Evolutionary conservation across 2,329 filamentous ascomycete species (phyloP).

Genomic region (Fusarium buxicola): DNA sequence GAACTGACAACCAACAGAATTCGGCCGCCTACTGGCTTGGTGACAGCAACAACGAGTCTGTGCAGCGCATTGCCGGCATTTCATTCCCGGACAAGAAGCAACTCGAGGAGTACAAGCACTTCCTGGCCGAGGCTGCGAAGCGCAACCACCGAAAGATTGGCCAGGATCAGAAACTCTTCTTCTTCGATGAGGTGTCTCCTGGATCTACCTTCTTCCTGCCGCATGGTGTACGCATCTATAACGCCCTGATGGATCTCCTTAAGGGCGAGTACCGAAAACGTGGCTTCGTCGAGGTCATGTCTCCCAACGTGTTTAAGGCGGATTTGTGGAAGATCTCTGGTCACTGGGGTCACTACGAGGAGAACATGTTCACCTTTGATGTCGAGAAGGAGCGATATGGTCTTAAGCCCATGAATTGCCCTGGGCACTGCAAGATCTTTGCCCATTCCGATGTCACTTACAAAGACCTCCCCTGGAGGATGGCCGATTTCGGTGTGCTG

Average conservation of each 20-base stretch:
- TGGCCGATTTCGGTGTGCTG: conserved; percentile 95
- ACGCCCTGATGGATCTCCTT: conserved; percentile 84
- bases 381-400: conserved; percentile 79
- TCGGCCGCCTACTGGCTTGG: conserved; percentile 89
- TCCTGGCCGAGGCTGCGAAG: conserved; percentile 97
- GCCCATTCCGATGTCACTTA: conserved; percentile 86
- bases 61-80: conserved; percentile 96
- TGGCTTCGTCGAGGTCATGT: conserved; percentile 94
- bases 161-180: conserved; percentile 96
- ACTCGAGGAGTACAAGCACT: conserved; percentile 92
- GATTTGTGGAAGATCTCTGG: conserved; percentile 94
- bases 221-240: conserved; percentile 93
- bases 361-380: conserved; percentile 86
- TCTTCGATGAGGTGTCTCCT: conserved; percentile 94
- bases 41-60: conserved; percentile 90
- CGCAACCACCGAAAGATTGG: conserved; percentile 95
- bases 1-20: conserved; percentile 65
- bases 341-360: conserved; percentile 87
- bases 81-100: conserved; percentile 96
- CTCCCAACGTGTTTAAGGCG: conserved; percentile 94
- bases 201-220: conserved; percentile 93
- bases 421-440: conserved; percentile 92
- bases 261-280: conserved; percentile 91
- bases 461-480: conserved; percentile 84
- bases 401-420: conserved; percentile 98